Evolutionary conservation across 139 green algal genomes (phyloP), one percentile per base, ranked within the genome.

Genomic region (Auxenochlorella protothecoides): DNA sequence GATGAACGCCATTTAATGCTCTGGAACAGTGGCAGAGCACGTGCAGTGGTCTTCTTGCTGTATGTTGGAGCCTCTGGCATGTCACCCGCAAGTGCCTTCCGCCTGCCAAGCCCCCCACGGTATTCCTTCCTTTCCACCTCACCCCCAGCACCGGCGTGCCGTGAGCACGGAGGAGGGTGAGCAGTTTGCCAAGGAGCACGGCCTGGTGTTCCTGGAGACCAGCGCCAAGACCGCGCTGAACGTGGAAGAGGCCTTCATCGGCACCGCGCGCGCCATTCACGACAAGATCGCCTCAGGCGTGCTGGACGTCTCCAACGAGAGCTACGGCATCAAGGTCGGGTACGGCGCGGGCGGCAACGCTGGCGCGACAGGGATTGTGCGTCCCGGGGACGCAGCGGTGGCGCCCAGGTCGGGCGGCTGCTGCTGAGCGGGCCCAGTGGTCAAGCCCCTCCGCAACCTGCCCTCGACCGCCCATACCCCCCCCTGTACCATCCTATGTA

Each of bases 241-340:
- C 79, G 95, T 99, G 55, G 95, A 99, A 79, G 95, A 98, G 85
- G 94, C 94, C 0, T 99, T 99, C 83, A 97, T 97, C 80, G 93
- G 96, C 85, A 99, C 94, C 6, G 94, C 94, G 0, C 78, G 86
- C n/a, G 90, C 93, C 73, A 98, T 99, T 66, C 93, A 97, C 77
- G 86, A 92, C 66, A 99, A 99, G 78, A 97, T 99, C 68, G 82
- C 96, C 65, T 79, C 91, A 55, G 95, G 95, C 66, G 87, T 92
- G 1, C 93, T 99, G 72, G 95, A 99, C 72, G 95, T 97, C 3
- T 93, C 88, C 14, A 99, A 99, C 76, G 95, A 99, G 89, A 88
- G 84, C 0, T 97, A 95, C 74, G 94, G 94, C 66, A 97, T 98
- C 85, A 98, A 98, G 84, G 88, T 97, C 3, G 93, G 93, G 6